Conservation (phyloP, 169 alveolate species). For the Plasmodium reichenowi region DNA sequence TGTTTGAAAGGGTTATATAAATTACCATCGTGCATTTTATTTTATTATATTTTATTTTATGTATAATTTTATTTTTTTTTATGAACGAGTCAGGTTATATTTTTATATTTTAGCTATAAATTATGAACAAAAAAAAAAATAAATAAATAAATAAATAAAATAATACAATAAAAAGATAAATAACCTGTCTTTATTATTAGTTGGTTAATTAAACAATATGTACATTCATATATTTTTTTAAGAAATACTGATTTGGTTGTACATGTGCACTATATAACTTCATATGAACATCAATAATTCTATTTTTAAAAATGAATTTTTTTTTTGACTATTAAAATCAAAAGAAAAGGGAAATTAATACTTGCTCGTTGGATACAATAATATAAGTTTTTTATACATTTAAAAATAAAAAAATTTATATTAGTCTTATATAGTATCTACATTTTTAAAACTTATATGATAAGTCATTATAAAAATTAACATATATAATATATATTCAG, state of each 20-base stretch:
- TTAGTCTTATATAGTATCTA: constrained; percentile 39
- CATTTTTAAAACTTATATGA: constrained; percentile 4
- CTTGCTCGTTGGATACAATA: not conserved
- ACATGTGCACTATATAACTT: constrained; percentile 37
- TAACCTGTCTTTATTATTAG: not conserved
- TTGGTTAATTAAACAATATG: too few species aligned
- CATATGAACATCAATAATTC: constrained; percentile 57
- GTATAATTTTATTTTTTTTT: too few species aligned
- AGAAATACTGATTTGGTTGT: constrained; percentile 55
- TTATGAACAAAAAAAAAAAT: constrained; percentile 11
- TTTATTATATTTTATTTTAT: too few species aligned
- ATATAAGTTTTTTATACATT: not conserved
- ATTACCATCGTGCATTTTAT: too few species aligned
- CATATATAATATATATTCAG: too few species aligned
- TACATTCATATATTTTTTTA: not conserved
- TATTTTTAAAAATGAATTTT: constrained; percentile 18
- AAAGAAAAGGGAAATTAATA: constrained; percentile 7
- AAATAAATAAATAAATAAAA: not conserved
- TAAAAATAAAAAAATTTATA: constrained; percentile 6
- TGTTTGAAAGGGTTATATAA: too few species aligned
- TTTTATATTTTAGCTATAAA: too few species aligned
- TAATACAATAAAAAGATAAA: not conserved
- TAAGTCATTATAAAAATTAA: too few species aligned
- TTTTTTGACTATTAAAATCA: not conserved
- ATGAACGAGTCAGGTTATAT: constrained; percentile 19